A percentile compares a stretch with the other conserved stretches of the same genome.
phyloP scores from a whole-genome alignment of 2,329 filamentous ascomycete species.

The Fusarium nodosum region DNA sequence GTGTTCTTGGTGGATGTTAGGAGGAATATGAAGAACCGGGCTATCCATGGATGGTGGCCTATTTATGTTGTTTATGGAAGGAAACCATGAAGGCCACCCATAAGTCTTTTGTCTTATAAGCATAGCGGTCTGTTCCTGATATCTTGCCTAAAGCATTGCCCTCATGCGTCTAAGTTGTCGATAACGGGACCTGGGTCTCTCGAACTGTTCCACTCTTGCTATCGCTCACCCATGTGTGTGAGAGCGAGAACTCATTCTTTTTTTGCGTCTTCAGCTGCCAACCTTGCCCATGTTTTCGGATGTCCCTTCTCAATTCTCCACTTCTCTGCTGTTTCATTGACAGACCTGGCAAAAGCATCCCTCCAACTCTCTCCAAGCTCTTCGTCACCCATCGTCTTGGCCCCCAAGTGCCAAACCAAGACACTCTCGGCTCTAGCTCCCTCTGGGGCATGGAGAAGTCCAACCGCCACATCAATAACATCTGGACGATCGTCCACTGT shows the following conservation, averaged over 20 bases:
- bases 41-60: conserved; percentile 57
- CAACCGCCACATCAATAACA: conserved; percentile 61
- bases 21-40: conserved; percentile 53
- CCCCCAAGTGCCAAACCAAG: conserved; percentile 59
- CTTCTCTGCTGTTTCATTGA: conserved; percentile 39
- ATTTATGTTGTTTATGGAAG: conserved; percentile 52
- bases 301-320: conserved; percentile 37
- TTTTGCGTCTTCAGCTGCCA: not conserved
- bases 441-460: conserved; percentile 59
- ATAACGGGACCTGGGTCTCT: no score
- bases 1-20: conserved; percentile 54
- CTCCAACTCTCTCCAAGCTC: conserved; percentile 40
- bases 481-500: conserved; percentile 55
- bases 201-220: no score
- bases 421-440: conserved; percentile 62
- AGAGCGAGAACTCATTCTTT: not conserved
- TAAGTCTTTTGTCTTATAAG: not conserved
- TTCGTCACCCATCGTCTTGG: conserved; percentile 16
- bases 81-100: conserved; percentile 21
- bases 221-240: not conserved
- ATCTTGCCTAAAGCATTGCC: not conserved
- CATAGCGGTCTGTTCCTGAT: fast-evolving
- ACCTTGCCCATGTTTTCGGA: conserved; percentile 30
- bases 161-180: no score
- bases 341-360: conserved; percentile 18